Evolutionary conservation across 106 monocot genomes (phyloP).

Genomic region (Vanilla planifolia): DNA sequence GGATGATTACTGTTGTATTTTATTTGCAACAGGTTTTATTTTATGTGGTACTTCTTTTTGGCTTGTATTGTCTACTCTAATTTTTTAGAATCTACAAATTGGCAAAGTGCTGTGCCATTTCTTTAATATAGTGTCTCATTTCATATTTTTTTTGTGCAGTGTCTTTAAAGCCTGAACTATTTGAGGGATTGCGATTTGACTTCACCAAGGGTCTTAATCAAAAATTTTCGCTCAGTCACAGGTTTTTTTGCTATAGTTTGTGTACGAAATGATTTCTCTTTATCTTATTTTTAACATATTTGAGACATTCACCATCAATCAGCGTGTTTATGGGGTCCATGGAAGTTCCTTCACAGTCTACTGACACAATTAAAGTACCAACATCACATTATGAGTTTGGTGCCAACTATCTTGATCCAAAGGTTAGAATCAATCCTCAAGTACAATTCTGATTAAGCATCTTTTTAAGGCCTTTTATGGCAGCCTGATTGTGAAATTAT

Average conservation of each 20-base stretch:
- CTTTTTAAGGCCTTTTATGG: background rate
- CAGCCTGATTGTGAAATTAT: background rate
- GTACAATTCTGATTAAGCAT: background rate
- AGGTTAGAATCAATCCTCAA: conserved; percentile 30
- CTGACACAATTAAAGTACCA: conserved; percentile 79
- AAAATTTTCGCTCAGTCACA: conserved; percentile 92
- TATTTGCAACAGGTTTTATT: too few relatives aligned
- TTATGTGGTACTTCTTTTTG: too few relatives aligned
- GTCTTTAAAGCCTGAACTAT: conserved; percentile 95
- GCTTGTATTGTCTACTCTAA: too few relatives aligned
- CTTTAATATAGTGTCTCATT: too few relatives aligned
- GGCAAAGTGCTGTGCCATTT: too few relatives aligned
- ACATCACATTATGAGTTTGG: conserved; percentile 96
- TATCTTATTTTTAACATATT: background rate
- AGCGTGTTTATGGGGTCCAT: conserved; percentile 95
- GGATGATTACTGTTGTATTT: too few relatives aligned
- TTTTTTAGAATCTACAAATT: too few relatives aligned
- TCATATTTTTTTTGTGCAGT: conserved; percentile 31
- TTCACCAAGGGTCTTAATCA: conserved; percentile 95
- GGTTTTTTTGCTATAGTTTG: conserved; percentile 27
- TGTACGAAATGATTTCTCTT: background rate
- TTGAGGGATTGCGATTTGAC: conserved; percentile 95
- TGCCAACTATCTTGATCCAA: conserved; percentile 94
- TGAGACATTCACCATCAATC: conserved; percentile 10
- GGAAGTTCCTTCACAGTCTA: conserved; percentile 79